Evolutionary conservation across 352 stramenopile species (phyloP), one percentile per base, ranked within the genome.

Genomic region (Pythium myriotylum): DNA sequence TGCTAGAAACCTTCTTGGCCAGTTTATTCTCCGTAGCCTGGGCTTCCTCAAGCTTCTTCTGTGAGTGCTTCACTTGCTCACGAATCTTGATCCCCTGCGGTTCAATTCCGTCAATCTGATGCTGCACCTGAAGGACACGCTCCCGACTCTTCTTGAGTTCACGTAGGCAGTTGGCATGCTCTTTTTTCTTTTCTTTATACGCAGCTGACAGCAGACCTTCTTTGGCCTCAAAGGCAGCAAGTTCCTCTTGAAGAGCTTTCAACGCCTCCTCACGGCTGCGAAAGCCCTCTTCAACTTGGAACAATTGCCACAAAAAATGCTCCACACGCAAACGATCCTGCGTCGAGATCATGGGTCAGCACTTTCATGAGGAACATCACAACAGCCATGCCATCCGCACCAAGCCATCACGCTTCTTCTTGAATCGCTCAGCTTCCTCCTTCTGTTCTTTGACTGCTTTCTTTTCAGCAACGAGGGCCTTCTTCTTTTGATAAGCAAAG

Each of bases 221-320:
- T 39, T 89, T 91, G 12, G 65, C 65, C 19, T 42, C 51, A 48
- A 79, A 86, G 0, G 62, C 73, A 1, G 46, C 40, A 14, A 77
- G 47, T 58, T 84, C 65, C 6, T 87, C 69, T 54, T 91, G 71
- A 17, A 77, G 69, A 0, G 72, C 49, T 19, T 78, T 76, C 12
- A 97, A 74, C 3, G 77, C 65, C 23, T 94, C 91, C 61, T 97
- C 89, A 39, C 92, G 84, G 24, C 88, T 68, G 19, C 89, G 77
- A 3, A 96, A 77, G 40, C 98, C 90, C 14, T 91, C 79, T 58
- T 99, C 78, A 20, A 98, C 85, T 68, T 99, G 94, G 48, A 94
- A 98, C 20, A 99, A 78, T 60, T 98, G 90, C 96, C 96, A 99
- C 37, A 99, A 74, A 56, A 97, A 99, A 65, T 97, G 93, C 59